Conservation (phyloP, 2,329 filamentous ascomycete genomes). For the Aspergillus ustus region DNA sequence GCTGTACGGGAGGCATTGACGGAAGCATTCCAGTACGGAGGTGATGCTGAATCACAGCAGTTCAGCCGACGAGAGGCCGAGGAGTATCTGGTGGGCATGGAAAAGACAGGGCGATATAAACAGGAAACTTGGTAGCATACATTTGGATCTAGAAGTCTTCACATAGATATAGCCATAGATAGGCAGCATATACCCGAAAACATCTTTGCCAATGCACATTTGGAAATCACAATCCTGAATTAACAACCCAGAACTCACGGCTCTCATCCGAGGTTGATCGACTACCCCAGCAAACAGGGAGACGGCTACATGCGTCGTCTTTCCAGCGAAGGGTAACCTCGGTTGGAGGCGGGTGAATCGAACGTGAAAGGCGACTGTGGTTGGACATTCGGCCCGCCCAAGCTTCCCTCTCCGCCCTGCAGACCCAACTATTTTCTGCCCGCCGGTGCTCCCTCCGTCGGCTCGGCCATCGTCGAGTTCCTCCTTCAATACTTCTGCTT, state of each 20-base stretch:
- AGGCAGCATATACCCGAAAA: constrained; percentile 6
- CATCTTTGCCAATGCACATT: not conserved
- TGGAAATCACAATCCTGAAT: not conserved
- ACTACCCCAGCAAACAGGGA: not conserved
- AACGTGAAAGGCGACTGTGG: constrained; percentile 21
- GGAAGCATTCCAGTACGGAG: constrained; percentile 59
- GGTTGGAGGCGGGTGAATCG: constrained; percentile 34
- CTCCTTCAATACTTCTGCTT: constrained; percentile 13
- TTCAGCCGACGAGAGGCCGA: constrained; percentile 57
- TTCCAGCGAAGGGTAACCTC: constrained; percentile 33
- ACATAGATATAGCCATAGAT: not conserved
- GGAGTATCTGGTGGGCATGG: constrained; percentile 59
- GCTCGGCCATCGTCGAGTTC: constrained; percentile 25
- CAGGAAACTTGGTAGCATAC: constrained; percentile 69
- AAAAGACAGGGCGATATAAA: constrained; percentile 66
- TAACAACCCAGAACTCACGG: not conserved
- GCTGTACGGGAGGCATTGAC: constrained; percentile 69
- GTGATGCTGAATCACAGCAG: constrained; percentile 46
- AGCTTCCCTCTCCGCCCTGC: constrained; percentile 35
- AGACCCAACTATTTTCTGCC: constrained; percentile 31
- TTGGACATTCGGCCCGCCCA: constrained; percentile 39
- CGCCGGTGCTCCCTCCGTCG: constrained; percentile 19
- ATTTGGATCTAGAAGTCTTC: not conserved
- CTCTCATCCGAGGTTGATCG: not conserved
- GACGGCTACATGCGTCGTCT: constrained; percentile 10